Evolutionary conservation across 2,329 filamentous ascomycete species (phyloP), one percentile per base, ranked within the genome.

Genomic region (Phaeosphaeriaceae sp.): DNA sequence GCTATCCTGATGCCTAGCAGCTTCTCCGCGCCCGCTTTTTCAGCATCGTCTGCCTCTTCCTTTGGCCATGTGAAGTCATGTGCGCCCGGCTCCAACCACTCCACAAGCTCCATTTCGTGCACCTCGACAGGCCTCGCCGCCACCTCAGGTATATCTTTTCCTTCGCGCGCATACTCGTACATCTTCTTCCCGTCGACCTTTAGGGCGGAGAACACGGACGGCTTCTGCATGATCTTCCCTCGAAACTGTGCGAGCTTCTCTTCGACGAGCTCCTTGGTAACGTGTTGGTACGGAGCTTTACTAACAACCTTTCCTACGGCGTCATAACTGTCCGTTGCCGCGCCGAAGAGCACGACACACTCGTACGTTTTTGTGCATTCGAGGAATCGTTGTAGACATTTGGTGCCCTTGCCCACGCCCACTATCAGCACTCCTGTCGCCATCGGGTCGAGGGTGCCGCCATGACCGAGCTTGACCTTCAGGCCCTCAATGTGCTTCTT

Each of bases 81-180:
- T 49, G 86, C 87, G 1, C 92, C 93, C 1, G 91, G 90, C 68
- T 93, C 91, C 82, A 85, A 80, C 83, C 92, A 99, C 73, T 97
- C 92, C 7, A 96, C 73, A 57, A 98, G 78, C 75, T 96, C 91
- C 66, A 97, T 78, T 40, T 93, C 86, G 48, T 85, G 78, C 0
- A 96, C 91, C 52, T 92, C 88, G 41, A 98, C 91, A 1, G 91
- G 86, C 56, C 94, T 83, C 53, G 90, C 87, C 74, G 93, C 84
- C 58, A 99, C 95, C 75, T 96, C 90, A 0, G 95, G 95, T 17
- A 97, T 89, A 36, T 91, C 87, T 72, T 90, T 92, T 17, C 95
- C 95, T 75, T 93, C 92, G 49, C 95, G 86, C 20, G 95, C 95
- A 78, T 98, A 98, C 79, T 99, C 93, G 76, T 99, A 99, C 49